phyloP scores from a whole-genome alignment of 1,284 basidiomycete species.

The Moesziomyces globuligerus region DNA sequence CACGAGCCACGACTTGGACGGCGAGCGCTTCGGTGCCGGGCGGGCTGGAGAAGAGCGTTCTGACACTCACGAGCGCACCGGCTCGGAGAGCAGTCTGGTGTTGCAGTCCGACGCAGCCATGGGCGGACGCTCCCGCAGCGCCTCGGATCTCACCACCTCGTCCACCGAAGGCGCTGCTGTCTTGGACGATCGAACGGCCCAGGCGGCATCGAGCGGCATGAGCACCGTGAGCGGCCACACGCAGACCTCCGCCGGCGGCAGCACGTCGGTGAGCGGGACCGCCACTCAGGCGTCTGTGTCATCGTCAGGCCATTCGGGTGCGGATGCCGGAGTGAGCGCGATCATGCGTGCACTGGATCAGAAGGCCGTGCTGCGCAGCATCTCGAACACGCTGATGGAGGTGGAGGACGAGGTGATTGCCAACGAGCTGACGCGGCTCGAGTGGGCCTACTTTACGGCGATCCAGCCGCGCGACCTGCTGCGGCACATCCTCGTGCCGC shows the following conservation, averaged over 20 bases:
- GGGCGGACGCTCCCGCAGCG: constrained; percentile 33
- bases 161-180: constrained; percentile 20
- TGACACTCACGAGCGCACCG: constrained; percentile 26
- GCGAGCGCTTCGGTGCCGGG: neutral
- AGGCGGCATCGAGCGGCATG: constrained; percentile 2
- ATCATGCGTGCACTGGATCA: constrained; percentile 24
- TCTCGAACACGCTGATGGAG: constrained; percentile 56
- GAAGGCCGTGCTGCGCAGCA: constrained; percentile 44
- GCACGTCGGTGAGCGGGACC: neutral
- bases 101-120: constrained; percentile 11
- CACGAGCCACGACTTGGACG: constrained; percentile 37
- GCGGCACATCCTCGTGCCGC: constrained; percentile 56
- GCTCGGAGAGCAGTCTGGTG: constrained; percentile 34
- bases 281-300: constrained; percentile 7
- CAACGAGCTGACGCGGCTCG: constrained; percentile 55
- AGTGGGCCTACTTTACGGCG: constrained; percentile 57
- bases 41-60: constrained; percentile 1
- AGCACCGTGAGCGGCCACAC: constrained; percentile 6
- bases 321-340: constrained; percentile 3
- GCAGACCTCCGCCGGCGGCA: constrained; percentile 7
- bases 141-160: constrained; percentile 39
- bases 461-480: constrained; percentile 59
- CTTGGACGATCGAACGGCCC: constrained; percentile 1
- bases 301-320: constrained; percentile 10
- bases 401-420: constrained; percentile 56